These are phyloP conservation scores for Taxillus chinensis DNA, from an alignment of 164 flowering plant species.

Conservation along the genomic window DNA sequence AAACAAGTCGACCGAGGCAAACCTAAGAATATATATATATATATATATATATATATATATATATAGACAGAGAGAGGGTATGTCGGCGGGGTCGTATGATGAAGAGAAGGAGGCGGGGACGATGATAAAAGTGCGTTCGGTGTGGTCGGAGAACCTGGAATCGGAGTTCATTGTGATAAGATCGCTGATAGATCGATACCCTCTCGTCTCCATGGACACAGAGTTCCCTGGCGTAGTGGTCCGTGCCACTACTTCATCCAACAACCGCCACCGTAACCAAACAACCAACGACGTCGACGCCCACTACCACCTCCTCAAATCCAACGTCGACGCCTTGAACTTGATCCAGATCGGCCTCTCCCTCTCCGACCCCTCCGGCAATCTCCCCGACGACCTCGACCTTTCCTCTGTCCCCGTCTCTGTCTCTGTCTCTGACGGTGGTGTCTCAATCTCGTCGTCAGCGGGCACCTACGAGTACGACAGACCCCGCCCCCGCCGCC, in stretches of 20 bases:
- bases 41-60: no score
- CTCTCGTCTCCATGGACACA: conserved; percentile 56
- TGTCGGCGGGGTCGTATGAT: no score
- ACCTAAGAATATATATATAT: no score
- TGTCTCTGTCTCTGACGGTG: no score
- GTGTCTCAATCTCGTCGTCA: no score
- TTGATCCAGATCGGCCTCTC: conserved; percentile 58
- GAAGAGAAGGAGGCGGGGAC: neutral
- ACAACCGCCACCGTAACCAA: neutral
- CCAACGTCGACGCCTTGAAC: conserved; percentile 44
- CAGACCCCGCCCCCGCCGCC: conserved; percentile 15
- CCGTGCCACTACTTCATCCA: neutral
- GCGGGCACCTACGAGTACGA: conserved; percentile 1
- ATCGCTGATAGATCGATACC: conserved; percentile 25
- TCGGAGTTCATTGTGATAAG: conserved; percentile 36
- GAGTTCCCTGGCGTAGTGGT: conserved; percentile 53
- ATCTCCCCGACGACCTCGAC: conserved; percentile 24
- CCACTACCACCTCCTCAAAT: conserved; percentile 32
- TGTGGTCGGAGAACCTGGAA: conserved; percentile 35
- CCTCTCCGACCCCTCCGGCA: conserved; percentile 39
- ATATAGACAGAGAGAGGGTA: no score
- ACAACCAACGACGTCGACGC: conserved; percentile 14
- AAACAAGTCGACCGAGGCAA: no score
- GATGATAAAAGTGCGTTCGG: conserved; percentile 10
- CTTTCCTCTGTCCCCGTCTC: no score